Evolutionary conservation across 2,329 filamentous ascomycete species (phyloP).

Genomic region (Alternaria metachromatica): DNA sequence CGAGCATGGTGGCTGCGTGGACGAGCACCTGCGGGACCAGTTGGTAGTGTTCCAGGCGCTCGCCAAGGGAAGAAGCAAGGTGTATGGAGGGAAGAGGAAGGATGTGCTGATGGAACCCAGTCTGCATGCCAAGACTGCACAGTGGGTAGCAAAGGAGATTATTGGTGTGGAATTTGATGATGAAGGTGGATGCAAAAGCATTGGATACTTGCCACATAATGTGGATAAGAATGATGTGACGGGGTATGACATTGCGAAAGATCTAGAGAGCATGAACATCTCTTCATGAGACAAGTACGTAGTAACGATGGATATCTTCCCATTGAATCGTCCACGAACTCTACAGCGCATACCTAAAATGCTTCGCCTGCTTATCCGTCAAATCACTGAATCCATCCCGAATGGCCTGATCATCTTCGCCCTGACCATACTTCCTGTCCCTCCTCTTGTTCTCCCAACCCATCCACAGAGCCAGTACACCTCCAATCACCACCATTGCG

Average conservation of each 20-base stretch:
- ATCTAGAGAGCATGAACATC: neutral
- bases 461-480: conserved; percentile 39
- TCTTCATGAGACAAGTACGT: neutral
- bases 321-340: neutral
- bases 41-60: conserved; percentile 66
- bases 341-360: conserved; percentile 46
- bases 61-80: conserved; percentile 51
- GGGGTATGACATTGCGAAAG: neutral
- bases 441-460: conserved; percentile 41
- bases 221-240: neutral
- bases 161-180: conserved; percentile 50
- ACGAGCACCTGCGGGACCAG: conserved; percentile 65
- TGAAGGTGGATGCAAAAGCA: conserved; percentile 46
- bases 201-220: conserved; percentile 30
- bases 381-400: conserved; percentile 45
- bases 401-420: conserved; percentile 40
- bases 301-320: neutral
- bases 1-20: conserved; percentile 57
- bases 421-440: conserved; percentile 34
- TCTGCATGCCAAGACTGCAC: conserved; percentile 55
- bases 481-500: conserved; percentile 48
- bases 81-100: conserved; percentile 39
- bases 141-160: conserved; percentile 52
- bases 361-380: conserved; percentile 43
- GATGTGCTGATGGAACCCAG: conserved; percentile 41